A percentile compares a stretch with the other conserved stretches of the same genome.
These are phyloP conservation scores for Lecanosticta acicola DNA, from an alignment of 2,329 filamentous ascomycete genomes.

Conservation along the genomic window DNA sequence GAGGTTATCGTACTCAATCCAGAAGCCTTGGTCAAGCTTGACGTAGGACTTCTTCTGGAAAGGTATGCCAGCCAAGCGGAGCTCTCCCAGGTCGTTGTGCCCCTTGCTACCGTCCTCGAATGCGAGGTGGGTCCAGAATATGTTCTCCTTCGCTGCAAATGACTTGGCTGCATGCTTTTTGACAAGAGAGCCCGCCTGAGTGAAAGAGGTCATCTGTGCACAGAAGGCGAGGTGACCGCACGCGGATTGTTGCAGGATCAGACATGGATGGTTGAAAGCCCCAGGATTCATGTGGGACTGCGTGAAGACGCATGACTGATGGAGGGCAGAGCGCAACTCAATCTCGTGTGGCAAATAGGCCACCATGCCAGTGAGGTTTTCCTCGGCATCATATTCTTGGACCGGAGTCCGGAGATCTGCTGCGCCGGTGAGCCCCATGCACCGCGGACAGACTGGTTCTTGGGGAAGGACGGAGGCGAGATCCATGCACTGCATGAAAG, in stretches of 20 bases:
- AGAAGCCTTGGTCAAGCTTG: slow-evolving; percentile 5
- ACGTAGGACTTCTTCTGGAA: slow-evolving; percentile 1
- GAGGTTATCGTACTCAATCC: slow-evolving; percentile 5
- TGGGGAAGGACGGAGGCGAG: neutral
- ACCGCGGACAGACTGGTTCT: neutral
- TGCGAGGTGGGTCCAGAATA: slow-evolving; percentile 1
- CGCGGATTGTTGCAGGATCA: neutral
- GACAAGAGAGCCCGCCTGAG: neutral
- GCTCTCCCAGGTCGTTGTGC: neutral
- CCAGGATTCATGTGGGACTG: slow-evolving; percentile 1
- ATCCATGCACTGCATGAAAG: neutral
- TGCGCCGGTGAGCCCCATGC: neutral
- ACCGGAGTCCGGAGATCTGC: neutral
- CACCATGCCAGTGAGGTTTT: neutral
- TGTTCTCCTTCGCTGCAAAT: neutral
- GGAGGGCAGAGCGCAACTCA: neutral
- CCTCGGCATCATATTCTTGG: neutral
- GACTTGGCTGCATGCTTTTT: neutral
- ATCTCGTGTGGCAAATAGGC: neutral
- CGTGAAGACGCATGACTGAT: neutral
- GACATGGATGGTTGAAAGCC: slow-evolving; percentile 1
- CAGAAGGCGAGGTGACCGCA: slow-evolving; percentile 3
- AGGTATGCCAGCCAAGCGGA: neutral
- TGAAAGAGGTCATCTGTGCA: slow-evolving; percentile 5
- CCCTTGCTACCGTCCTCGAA: neutral